Evolutionary conservation across 805 yeast genomes (phyloP), one percentile per base, ranked within the genome.

Genomic region (Kodamaea fukazawae): DNA sequence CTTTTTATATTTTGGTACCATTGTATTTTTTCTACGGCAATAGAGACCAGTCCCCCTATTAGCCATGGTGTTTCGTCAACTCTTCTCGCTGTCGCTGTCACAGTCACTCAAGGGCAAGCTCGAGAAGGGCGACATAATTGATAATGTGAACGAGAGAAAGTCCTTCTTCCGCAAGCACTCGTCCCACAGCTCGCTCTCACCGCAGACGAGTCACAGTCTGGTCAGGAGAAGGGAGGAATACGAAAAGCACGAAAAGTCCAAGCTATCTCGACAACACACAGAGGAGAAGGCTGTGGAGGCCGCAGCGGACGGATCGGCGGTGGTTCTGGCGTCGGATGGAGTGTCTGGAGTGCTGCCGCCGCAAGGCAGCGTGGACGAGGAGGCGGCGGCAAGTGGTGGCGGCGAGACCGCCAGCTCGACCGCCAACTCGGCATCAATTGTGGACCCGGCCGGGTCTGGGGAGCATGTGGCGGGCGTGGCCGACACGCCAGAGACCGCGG

Each of bases 161-260:
- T 52, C 50, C 18, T 53, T 61, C 25, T 49, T 61, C 32, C 48
- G 56, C 33, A 46, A 48, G 16, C 44, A 53, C 30, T 50, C 49
- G 36, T 55, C 63, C 8, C 46, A 51, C 22, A 45, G 43, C 22
- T 49, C 60, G 17, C 38, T 58, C 20, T 53, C 62, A 28, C 58
- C 65, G 7, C 60, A 50, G 31, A 49, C 59, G 15, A 55, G 62
- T 23, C 33, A 49, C 20, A 48, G 26, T n/a, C 29, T 34, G 23
- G 12, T 35, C 18, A 28, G 28, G 10, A 28, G 33, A n/a, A 28
- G 29, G 33, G 32, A 29, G 18, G 12, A 37, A n/a, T 26, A 41
- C 28, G 25, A 20, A 3, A 30, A 34, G 16, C 35, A 41, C 12
- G 44, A 43, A 22, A 35, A 37, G 25, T 34, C 28, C 33, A 27